phyloP scores from a whole-genome alignment of 2,329 filamentous ascomycete genomes.

The Aspergillus hortae region DNA sequence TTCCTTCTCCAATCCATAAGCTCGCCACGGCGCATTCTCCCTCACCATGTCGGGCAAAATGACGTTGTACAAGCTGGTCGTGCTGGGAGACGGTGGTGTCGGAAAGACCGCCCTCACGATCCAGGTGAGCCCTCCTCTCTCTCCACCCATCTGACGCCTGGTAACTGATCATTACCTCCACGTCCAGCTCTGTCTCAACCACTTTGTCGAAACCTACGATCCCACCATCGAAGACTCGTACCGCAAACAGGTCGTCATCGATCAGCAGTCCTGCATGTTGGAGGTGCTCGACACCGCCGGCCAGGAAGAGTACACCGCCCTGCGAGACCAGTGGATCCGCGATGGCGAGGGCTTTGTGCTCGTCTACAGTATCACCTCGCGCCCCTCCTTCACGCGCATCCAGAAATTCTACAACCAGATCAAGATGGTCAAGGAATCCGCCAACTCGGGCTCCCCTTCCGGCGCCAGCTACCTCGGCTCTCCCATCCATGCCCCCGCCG shows the following conservation, averaged over 20 bases:
- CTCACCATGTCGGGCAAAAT: slow-evolving; percentile 80
- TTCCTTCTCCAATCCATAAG: not conserved
- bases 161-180: slow-evolving; percentile 6
- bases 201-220: slow-evolving; percentile 91
- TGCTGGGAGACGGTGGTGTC: slow-evolving; percentile 88
- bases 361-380: slow-evolving; percentile 97
- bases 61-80: slow-evolving; percentile 94
- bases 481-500: slow-evolving; percentile 45
- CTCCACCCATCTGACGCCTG: not conserved
- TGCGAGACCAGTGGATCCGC: slow-evolving; percentile 97
- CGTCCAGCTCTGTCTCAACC: slow-evolving; percentile 81
- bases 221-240: slow-evolving; percentile 68
- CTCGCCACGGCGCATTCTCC: slow-evolving; percentile 2
- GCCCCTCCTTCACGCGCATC: slow-evolving; percentile 91
- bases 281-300: slow-evolving; percentile 96
- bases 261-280: slow-evolving; percentile 92
- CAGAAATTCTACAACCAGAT: slow-evolving; percentile 96
- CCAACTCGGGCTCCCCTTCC: slow-evolving; percentile 52
- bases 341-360: slow-evolving; percentile 97
- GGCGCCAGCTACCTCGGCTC: slow-evolving; percentile 49
- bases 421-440: slow-evolving; percentile 90
- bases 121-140: slow-evolving; percentile 49
- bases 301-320: slow-evolving; percentile 95
- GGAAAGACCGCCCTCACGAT: slow-evolving; percentile 93
- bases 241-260: slow-evolving; percentile 75